phyloP scores from a whole-genome alignment of 1,139 yeast genomes.

The Kurtzmaniella quercitrusa region DNA sequence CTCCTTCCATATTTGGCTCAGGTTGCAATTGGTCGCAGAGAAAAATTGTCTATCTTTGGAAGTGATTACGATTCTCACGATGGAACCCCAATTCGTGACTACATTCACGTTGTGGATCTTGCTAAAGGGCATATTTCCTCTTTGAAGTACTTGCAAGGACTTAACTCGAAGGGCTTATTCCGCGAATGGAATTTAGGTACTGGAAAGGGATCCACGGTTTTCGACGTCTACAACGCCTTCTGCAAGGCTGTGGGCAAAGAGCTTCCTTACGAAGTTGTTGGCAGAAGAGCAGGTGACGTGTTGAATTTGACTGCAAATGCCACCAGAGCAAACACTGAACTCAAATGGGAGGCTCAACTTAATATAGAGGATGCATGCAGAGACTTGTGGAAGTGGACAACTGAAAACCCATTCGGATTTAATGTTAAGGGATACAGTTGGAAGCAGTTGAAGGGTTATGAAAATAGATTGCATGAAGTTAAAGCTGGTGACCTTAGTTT shows the following conservation, averaged over 20 bases:
- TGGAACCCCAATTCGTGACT: constrained; percentile 82
- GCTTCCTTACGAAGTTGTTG: constrained; percentile 61
- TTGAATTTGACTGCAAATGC: constrained; percentile 72
- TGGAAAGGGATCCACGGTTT: constrained; percentile 74
- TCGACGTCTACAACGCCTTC: constrained; percentile 68
- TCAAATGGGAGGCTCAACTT: constrained; percentile 60
- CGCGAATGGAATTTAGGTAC: constrained; percentile 86
- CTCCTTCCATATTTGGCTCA: constrained; percentile 73
- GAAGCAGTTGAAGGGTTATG: constrained; percentile 25
- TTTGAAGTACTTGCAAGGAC: constrained; percentile 50
- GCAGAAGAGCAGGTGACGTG: constrained; percentile 78
- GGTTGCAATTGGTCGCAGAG: constrained; percentile 72
- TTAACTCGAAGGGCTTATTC: constrained; percentile 34
- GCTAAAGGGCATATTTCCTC: constrained; percentile 82
- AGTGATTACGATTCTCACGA: constrained; percentile 66
- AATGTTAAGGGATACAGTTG: constrained; percentile 33
- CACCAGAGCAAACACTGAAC: constrained; percentile 60
- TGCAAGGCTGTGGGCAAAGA: constrained; percentile 64
- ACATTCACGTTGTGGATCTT: constrained; percentile 76
- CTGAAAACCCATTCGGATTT: constrained; percentile 66
- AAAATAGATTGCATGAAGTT: constrained; percentile 42
- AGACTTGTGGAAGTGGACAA: constrained; percentile 79
- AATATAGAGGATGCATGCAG: constrained; percentile 62
- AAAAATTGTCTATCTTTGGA: constrained; percentile 62
- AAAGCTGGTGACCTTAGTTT: constrained; percentile 35